These are phyloP conservation scores for Parsonsia alboflavescens DNA, from an alignment of 257 asterid species.

Conservation along the genomic window DNA sequence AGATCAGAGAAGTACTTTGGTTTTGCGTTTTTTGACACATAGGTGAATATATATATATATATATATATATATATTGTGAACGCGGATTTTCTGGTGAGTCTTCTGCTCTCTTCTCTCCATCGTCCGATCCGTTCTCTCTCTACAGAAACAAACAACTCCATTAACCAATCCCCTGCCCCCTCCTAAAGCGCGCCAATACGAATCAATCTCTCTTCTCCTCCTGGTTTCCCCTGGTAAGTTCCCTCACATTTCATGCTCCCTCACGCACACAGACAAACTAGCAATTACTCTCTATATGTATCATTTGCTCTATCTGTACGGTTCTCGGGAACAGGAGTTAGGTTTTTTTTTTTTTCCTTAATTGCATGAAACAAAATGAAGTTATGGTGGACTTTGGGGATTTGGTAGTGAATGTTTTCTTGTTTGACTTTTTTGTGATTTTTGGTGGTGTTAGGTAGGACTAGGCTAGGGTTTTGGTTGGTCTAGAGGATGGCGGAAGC, in stretches of 20 bases:
- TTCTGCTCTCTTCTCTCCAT: slow-evolving; percentile 38
- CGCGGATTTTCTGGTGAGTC: slow-evolving; percentile 9
- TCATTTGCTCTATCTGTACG: background rate
- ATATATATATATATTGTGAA: background rate
- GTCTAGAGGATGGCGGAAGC: slow-evolving; percentile 24
- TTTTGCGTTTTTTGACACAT: no score
- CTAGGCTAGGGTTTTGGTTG: slow-evolving; percentile 18
- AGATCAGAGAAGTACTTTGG: background rate
- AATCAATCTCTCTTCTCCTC: slow-evolving; percentile 15
- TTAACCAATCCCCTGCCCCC: slow-evolving; percentile 37
- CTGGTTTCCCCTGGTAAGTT: background rate
- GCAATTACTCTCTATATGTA: background rate
- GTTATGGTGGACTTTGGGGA: background rate
- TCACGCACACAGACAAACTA: background rate
- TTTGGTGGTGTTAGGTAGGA: slow-evolving; percentile 12
- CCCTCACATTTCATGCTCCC: background rate
- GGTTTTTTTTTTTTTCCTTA: background rate
- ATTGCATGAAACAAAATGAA: background rate
- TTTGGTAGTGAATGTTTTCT: background rate
- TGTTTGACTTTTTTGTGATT: slow-evolving; percentile 1
- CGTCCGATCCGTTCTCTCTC: slow-evolving; percentile 62
- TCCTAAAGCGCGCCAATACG: slow-evolving; percentile 52
- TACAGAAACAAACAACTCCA: slow-evolving; percentile 23
- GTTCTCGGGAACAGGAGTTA: background rate
- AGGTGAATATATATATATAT: no score